Evolutionary conservation across 2,329 filamentous ascomycete genomes (phyloP).

Genomic region (Aspergillus sojae): DNA sequence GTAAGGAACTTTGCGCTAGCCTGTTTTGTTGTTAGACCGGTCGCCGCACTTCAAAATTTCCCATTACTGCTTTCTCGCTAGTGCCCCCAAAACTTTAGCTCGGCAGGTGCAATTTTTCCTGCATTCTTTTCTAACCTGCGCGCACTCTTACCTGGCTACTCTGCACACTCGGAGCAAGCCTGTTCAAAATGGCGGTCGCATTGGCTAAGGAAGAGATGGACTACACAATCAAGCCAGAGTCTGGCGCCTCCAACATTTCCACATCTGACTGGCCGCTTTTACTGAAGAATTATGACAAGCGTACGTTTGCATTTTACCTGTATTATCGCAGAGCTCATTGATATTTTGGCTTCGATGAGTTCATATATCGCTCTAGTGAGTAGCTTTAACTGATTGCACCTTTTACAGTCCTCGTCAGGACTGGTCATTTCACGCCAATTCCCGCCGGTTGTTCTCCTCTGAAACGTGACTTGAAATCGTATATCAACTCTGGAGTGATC

Average conservation of each 20-base stretch:
- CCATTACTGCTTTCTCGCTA: constrained; percentile 28
- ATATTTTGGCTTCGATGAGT: neutral
- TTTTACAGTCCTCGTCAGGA: constrained; percentile 78
- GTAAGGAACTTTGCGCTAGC: constrained; percentile 26
- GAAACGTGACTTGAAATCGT: constrained; percentile 94
- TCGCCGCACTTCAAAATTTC: constrained; percentile 33
- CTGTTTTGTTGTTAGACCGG: constrained; percentile 20
- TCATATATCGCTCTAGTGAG: constrained; percentile 7
- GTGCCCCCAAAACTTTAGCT: constrained; percentile 25
- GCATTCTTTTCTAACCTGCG: constrained; percentile 19
- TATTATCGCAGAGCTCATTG: constrained; percentile 9
- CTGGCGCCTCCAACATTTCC: constrained; percentile 74
- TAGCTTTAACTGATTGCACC: constrained; percentile 18
- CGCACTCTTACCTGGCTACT: constrained; percentile 20
- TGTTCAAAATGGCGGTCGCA: constrained; percentile 39
- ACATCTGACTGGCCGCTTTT: constrained; percentile 91
- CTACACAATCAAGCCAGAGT: constrained; percentile 90
- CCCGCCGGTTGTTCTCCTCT: constrained; percentile 88
- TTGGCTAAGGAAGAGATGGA: constrained; percentile 68
- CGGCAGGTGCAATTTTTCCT: constrained; percentile 26
- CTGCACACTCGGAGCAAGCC: constrained; percentile 22
- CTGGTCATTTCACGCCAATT: constrained; percentile 95
- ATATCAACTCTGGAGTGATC: constrained; percentile 96
- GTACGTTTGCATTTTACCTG: constrained; percentile 57
- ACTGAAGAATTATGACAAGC: constrained; percentile 92